Evolutionary conservation across 768 basidiomycete genomes (phyloP).

Genomic region (Leucocoprinus sp.): DNA sequence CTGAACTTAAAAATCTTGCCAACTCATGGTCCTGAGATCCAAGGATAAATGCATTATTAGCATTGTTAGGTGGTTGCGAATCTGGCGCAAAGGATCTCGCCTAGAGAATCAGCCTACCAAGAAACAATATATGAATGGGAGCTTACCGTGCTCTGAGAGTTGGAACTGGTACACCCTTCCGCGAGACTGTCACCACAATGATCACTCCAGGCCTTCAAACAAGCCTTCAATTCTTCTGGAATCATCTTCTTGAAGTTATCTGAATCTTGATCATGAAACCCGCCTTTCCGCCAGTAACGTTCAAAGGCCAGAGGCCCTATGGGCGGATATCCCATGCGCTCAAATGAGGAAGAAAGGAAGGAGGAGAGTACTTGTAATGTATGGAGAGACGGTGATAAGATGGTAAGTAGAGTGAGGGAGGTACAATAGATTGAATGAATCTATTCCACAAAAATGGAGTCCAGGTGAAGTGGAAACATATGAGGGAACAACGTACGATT

Average conservation of each 20-base stretch:
- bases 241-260: slow-evolving; percentile 28
- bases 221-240: slow-evolving; percentile 34
- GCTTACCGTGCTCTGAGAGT: slow-evolving; percentile 12
- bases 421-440: slow-evolving; percentile 35
- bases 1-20: neutral
- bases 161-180: slow-evolving; percentile 29
- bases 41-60: neutral
- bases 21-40: neutral
- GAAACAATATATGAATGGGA: neutral
- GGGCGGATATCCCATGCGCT: slow-evolving; percentile 35
- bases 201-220: slow-evolving; percentile 37
- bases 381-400: slow-evolving; percentile 30
- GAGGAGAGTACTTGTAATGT: slow-evolving; percentile 32
- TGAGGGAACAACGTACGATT: slow-evolving; percentile 30
- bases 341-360: slow-evolving; percentile 45
- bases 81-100: slow-evolving; percentile 5
- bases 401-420: slow-evolving; percentile 31
- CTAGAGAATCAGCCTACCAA: neutral
- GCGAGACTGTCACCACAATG: slow-evolving; percentile 41
- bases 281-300: slow-evolving; percentile 44
- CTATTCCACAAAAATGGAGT: slow-evolving; percentile 14
- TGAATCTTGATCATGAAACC: slow-evolving; percentile 34
- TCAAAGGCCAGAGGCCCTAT: slow-evolving; percentile 46
- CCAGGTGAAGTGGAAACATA: neutral
- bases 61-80: slow-evolving; percentile 7